Evolutionary conservation across 108 stramenopile species (phyloP), one percentile per base, ranked within the genome.

Genomic region (Nannochloropsis oceanica): DNA sequence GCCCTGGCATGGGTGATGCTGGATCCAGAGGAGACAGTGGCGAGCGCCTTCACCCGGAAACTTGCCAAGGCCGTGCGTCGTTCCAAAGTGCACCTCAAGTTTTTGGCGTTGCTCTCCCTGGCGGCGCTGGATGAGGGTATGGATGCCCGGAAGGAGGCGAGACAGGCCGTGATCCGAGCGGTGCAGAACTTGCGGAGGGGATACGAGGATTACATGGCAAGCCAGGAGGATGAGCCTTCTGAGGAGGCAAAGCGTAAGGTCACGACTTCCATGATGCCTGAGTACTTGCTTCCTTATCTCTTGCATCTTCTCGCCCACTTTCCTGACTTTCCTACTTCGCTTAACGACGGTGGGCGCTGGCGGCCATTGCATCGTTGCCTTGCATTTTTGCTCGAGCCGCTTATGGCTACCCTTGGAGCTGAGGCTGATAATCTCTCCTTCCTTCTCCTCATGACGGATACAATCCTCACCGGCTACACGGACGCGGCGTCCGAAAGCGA

Each of bases 401-500:
- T 87, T 1, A 25, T 84, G 82, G 85, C 80, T 12, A 46, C 43
- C 9, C 79, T 79, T 2, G 87, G 83, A 42, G 84, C 46, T 18
- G 84, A 44, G 44, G 44, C 44, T 27, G 87, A 87, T 81, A 87
- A 87, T 25, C 26, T 87, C 25, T 81, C 84, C 11, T 44, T 87
- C 24, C 84, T 87, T 25, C 84, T 87, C 44, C 87, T 84, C 34
- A 87, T 87, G 87, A 83, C 84, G 13, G 84, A 87, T 84, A 87
- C 87, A 24, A 87, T 87, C 44, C 80, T 46, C 27, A 81, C 84
- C n/a, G 80, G 83, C 26, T 87, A 87, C 80, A 44, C 59, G 8
- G 87, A 87, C 27, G 80, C 83, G 0, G 34, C 83, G 25, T 83
- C 83, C 9, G 59, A 73, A 9, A 73, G n/a, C 22, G 59, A 73